Base-by-base conservation (phyloP, 2,329 filamentous ascomycete species). In the Fusarium coicis region DNA sequence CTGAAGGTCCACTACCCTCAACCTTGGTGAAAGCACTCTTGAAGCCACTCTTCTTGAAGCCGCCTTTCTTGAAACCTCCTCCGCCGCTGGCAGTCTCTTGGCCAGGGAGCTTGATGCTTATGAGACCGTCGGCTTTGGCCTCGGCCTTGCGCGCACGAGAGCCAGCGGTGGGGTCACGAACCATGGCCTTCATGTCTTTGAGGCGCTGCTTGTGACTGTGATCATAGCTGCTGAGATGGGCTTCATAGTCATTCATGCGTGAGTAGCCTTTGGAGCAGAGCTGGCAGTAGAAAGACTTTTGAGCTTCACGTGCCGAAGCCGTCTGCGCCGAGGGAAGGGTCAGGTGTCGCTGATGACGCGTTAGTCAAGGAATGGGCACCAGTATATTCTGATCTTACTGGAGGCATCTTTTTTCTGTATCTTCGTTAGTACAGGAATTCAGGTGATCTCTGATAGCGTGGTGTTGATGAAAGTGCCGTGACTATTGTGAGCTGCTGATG, bases 201-300 rank as follows among this genome's bases (percentile, higher is more conserved):
- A 95, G 89, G 55, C 93, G 92, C 84, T 97, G 95, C 81, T 95
- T 95, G 83, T 99, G 96, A 77, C 93, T 93, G 83, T 99, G 96
- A 80, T 98, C 96, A 83, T 98, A 98, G 78, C 93, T 96, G 72
- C 91, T 91, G 63, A 98, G 93, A 81, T 99, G 96, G 12, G 95
- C 93, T 83, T 98, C 96, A 81, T 97, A 98, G 81, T 98, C 96
- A 80, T 97, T 96, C 88, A 97, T 96, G 63, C 96, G 94, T 4
- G 92, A 91, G 84, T 98, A 99, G 77, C 95, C 96, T 84, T 98
- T 98, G 73, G 93, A 91, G 85, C 96, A 98, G 61, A 98, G 89
- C 44, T 91, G 89, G 85, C 92, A 97, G 84, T 93, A 95, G 84
- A 97, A 96, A 39, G 93, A 91, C 78, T 91, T 93, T 54, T 93